Evolutionary conservation across 1,139 yeast species (phyloP).

Genomic region (Ogataea hybrid): DNA sequence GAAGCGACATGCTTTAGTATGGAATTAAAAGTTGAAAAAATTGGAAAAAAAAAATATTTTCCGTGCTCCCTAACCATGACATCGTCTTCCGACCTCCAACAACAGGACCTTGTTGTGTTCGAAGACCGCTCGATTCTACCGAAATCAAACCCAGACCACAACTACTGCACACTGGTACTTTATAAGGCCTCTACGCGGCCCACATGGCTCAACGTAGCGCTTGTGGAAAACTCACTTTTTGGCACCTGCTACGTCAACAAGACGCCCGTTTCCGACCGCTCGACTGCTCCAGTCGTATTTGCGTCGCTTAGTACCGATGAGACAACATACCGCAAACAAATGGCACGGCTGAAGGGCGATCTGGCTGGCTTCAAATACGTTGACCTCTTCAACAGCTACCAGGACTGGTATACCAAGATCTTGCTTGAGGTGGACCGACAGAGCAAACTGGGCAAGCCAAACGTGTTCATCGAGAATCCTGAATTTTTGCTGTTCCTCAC

Average conservation of each 20-base stretch:
- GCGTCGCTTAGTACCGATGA: conserved; percentile 45
- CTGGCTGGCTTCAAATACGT: conserved; percentile 39
- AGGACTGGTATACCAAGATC: conserved; percentile 19
- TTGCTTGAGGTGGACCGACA: conserved; percentile 7
- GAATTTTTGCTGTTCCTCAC: conserved; percentile 51
- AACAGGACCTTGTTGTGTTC: no score
- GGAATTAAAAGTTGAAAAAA: no score
- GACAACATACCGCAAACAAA: conserved; percentile 37
- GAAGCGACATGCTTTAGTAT: no score
- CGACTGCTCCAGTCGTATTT: conserved; percentile 36
- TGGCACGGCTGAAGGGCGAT: conserved; percentile 38
- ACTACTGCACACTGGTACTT: no score
- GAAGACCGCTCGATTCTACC: no score
- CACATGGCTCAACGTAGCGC: conserved; percentile 56
- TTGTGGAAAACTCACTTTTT: conserved; percentile 43
- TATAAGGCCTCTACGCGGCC: conserved; percentile 70
- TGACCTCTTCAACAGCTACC: conserved; percentile 40
- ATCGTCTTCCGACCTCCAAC: no score
- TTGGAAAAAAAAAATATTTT: no score
- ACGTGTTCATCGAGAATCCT: conserved; percentile 34
- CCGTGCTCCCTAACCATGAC: no score
- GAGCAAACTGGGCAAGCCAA: conserved; percentile 7
- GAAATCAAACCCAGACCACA: no score
- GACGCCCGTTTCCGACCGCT: conserved; percentile 5
- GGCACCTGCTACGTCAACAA: conserved; percentile 20